These are phyloP conservation scores for Scedosporium apiospermum DNA, from an alignment of 2,329 filamentous ascomycete genomes.

Conservation along the genomic window DNA sequence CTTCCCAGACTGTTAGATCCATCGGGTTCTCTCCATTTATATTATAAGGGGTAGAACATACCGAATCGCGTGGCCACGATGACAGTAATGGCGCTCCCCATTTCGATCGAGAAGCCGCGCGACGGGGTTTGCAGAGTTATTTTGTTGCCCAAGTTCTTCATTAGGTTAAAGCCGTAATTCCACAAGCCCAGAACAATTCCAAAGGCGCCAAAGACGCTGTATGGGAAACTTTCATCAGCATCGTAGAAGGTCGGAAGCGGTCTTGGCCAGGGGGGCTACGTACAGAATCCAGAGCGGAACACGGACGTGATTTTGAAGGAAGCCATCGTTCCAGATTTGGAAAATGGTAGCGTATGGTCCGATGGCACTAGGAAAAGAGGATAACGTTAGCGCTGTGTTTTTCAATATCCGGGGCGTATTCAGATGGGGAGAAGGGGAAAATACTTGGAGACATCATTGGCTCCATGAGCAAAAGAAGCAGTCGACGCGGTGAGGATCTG, in stretches of 20 bases:
- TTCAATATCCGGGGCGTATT: too few relatives aligned
- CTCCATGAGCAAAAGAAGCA: constrained; percentile 56
- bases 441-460: constrained; percentile 48
- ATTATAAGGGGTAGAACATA: constrained; percentile 31
- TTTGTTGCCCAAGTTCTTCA: constrained; percentile 52
- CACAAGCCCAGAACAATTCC: constrained; percentile 46
- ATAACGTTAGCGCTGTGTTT: not conserved
- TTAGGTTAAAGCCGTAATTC: constrained; percentile 56
- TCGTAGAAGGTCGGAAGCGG: too few relatives aligned
- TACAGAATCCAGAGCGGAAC: constrained; percentile 52
- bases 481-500: constrained; percentile 52
- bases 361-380: constrained; percentile 35
- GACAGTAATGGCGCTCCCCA: constrained; percentile 52
- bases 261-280: not conserved
- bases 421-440: not conserved
- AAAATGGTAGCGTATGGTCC: constrained; percentile 56
- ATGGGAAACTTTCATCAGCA: not conserved
- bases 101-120: constrained; percentile 50
- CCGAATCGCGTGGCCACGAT: constrained; percentile 50
- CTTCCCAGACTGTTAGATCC: constrained; percentile 28
- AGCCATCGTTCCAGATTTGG: constrained; percentile 45
- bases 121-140: constrained; percentile 52
- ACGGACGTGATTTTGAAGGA: constrained; percentile 30
- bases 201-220: constrained; percentile 34
- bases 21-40: not conserved